phyloP scores from a whole-genome alignment of 2,329 filamentous ascomycete species.

The Aspergillus pseudoterreus region DNA sequence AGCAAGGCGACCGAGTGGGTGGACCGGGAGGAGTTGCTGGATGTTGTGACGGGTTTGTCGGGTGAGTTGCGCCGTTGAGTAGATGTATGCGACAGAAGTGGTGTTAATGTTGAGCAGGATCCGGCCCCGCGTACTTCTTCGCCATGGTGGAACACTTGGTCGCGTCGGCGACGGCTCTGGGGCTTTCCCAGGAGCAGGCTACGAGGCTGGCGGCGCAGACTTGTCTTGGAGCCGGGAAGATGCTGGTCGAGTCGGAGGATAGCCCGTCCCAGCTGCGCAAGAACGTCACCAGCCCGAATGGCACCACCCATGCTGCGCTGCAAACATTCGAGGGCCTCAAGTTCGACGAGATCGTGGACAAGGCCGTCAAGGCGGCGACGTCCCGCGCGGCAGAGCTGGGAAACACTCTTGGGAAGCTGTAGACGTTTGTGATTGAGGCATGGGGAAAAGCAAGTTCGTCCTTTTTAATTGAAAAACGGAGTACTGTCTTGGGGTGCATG shows the following conservation, averaged over 20 bases:
- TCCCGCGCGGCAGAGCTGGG: constrained; percentile 29
- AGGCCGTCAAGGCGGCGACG: constrained; percentile 31
- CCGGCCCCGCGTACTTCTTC: constrained; percentile 36
- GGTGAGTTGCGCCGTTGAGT: constrained; percentile 18
- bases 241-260: constrained; percentile 30
- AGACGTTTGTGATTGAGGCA: background rate
- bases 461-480: too few relatives aligned
- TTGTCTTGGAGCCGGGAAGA: constrained; percentile 33
- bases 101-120: constrained; percentile 19
- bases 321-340: constrained; percentile 27
- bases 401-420: constrained; percentile 18
- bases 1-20: constrained; percentile 35
- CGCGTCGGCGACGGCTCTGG: constrained; percentile 29
- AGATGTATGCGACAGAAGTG: background rate
- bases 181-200: constrained; percentile 31
- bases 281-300: constrained; percentile 35
- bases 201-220: constrained; percentile 31
- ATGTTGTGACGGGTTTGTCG: constrained; percentile 35
- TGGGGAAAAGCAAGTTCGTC: too few relatives aligned
- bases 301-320: constrained; percentile 31
- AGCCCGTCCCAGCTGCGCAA: constrained; percentile 30
- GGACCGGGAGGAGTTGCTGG: constrained; percentile 29
- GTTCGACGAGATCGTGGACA: constrained; percentile 29
- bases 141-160: constrained; percentile 35
- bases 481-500: too few relatives aligned